Evolutionary conservation across 73 alveolate genomes (phyloP), one percentile per base, ranked within the genome.

Genomic region (Paramecium caudatum): DNA sequence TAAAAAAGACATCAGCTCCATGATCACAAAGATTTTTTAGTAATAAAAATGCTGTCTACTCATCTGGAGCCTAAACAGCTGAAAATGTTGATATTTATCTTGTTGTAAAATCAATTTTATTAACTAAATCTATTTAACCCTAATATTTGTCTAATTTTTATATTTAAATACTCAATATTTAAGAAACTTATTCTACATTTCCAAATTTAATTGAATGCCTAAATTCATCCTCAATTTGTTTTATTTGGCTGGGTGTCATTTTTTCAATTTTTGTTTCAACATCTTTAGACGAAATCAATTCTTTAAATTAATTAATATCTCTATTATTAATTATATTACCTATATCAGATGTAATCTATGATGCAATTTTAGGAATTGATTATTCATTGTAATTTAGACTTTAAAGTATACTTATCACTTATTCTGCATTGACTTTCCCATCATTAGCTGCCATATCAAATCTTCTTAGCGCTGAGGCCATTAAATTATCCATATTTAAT

Each of bases 391-490:
- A 55, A 55, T 55, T 55, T 55, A 55, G 7, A 55, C 80, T 55
- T 55, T 55, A 25, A 4, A 55, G 80, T 12, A 55, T 55, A 43
- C 80, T 55, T 55, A 55, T 55, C 46, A 55, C 80, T 43, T 55
- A 55, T 10, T 55, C 80, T 0, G 80, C 80, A 55, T 55, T 55
- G 0, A 55, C 46, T 5, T 55, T 55, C 19, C 80, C 80, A 55
- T 55, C 80, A 23, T 23, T 55, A 9, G 80, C 80, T 55, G 80
- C 80, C 45, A 55, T 55, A 55, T 55, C 80, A 12, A 55, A 55
- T 10, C 80, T 37, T 10, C 23, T 55, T 15, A 55, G 80, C 23
- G 80, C 80, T 27, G 43, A 16, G 7, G 23, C 10, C 80, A 55
- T 1, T 27, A 55, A 27, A 55, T 10, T 23, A 55, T 55, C 80